Evolutionary conservation across 306 rosid species (phyloP).

Genomic region (Medicago lupulina): DNA sequence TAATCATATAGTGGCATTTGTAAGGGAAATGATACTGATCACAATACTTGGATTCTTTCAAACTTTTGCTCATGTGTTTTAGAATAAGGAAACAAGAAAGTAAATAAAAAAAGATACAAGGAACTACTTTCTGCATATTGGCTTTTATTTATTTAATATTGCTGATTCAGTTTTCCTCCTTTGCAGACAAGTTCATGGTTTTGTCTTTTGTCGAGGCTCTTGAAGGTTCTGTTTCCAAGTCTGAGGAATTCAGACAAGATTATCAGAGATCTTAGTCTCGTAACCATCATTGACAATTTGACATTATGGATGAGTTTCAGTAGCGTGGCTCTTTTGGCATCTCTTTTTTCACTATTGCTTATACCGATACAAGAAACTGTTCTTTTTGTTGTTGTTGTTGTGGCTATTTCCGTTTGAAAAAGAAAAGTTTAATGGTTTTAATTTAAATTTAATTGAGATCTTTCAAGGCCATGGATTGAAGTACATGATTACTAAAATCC

Average conservation of each 20-base stretch:
- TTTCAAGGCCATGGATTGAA: background rate
- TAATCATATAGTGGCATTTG: background rate
- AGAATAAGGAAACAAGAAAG: background rate
- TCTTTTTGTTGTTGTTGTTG: background rate
- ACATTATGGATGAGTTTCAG: slow-evolving; percentile 72
- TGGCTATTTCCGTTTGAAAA: slow-evolving; percentile 8
- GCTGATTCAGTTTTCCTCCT: slow-evolving; percentile 6
- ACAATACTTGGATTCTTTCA: background rate
- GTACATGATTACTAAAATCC: background rate
- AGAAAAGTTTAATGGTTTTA: background rate
- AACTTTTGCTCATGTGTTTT: background rate
- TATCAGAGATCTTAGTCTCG: slow-evolving; percentile 65
- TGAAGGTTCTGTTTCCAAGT: slow-evolving; percentile 72
- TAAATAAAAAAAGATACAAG: background rate
- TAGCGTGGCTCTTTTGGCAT: slow-evolving; percentile 46
- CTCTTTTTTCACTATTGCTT: background rate
- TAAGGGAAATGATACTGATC: background rate
- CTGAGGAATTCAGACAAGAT: slow-evolving; percentile 65
- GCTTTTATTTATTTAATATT: background rate
- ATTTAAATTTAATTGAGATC: background rate
- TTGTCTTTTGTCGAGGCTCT: slow-evolving; percentile 88
- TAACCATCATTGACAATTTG: slow-evolving; percentile 61
- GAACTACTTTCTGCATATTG: slow-evolving; percentile 3
- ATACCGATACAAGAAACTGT: slow-evolving; percentile 19
- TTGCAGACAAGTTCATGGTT: slow-evolving; percentile 80